Evolutionary conservation across 2,329 filamentous ascomycete genomes (phyloP).

Genomic region (Penicillium freii): DNA sequence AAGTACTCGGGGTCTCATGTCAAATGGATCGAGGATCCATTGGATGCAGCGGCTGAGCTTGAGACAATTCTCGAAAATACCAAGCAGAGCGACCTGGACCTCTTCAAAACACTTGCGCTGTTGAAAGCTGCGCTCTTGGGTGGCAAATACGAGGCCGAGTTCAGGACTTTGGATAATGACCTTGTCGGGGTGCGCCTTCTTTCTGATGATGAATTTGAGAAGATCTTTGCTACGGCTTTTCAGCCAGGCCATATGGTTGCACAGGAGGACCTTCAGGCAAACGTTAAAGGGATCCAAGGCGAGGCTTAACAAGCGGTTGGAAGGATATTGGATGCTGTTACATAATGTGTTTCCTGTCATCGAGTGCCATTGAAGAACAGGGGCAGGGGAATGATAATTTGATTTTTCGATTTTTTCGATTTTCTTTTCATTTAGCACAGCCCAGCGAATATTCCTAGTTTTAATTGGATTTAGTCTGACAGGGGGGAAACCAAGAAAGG

Average conservation of each 20-base stretch:
- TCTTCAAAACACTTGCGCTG: neutral
- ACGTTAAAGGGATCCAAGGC: neutral
- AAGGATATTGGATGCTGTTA: neutral
- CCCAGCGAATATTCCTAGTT: neutral
- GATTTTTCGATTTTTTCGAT: no score
- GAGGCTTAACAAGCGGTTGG: neutral
- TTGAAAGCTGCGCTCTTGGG: conserved; percentile 2
- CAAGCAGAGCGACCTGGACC: neutral
- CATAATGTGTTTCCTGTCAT: neutral
- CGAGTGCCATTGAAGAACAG: neutral
- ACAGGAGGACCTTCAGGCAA: neutral
- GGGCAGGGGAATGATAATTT: neutral
- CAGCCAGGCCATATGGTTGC: neutral
- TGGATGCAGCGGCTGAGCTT: neutral
- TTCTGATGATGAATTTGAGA: conserved; percentile 1
- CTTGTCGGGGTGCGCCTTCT: neutral
- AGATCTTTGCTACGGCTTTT: neutral
- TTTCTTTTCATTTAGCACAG: neutral
- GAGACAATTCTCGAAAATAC: neutral
- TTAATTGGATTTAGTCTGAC: neutral
- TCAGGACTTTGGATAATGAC: neutral
- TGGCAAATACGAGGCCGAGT: neutral
- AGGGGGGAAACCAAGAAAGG: neutral
- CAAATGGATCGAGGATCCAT: neutral
- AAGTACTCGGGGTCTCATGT: neutral